phyloP scores from a whole-genome alignment of 371 early-diverging fungal genomes.

The Capillidium heterosporum region DNA sequence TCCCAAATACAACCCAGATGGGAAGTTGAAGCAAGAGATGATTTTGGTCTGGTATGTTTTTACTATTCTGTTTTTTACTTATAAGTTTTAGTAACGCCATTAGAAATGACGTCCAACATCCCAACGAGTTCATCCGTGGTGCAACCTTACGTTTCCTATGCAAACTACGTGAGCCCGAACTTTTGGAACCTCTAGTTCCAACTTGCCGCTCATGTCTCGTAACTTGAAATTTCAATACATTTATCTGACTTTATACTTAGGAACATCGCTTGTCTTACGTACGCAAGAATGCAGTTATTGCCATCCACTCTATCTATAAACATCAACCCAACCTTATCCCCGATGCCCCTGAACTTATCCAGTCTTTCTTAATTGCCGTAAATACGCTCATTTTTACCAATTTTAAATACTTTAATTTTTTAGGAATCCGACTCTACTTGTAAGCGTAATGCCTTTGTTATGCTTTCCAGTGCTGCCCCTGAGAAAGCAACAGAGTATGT shows the following conservation, averaged over 20 bases:
- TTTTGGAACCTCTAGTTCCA: slow-evolving; percentile 87
- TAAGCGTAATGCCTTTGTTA: slow-evolving; percentile 86
- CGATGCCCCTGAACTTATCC: slow-evolving; percentile 84
- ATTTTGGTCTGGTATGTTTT: slow-evolving; percentile 72
- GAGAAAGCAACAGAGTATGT: slow-evolving; percentile 69
- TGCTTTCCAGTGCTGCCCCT: slow-evolving; percentile 63
- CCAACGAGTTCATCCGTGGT: slow-evolving; percentile 98
- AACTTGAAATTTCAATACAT: slow-evolving; percentile 4
- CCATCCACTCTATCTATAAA: slow-evolving; percentile 75
- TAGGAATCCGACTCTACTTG: slow-evolving; percentile 83
- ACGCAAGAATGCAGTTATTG: slow-evolving; percentile 91
- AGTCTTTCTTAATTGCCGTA: slow-evolving; percentile 49
- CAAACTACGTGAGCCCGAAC: slow-evolving; percentile 82
- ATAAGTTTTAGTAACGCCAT: slow-evolving; percentile 66
- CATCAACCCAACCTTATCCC: slow-evolving; percentile 79
- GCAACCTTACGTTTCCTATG: slow-evolving; percentile 87
- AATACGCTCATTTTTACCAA: neutral
- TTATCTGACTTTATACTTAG: slow-evolving; percentile 11
- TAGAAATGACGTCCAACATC: slow-evolving; percentile 92
- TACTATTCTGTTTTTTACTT: neutral
- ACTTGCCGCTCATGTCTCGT: slow-evolving; percentile 66
- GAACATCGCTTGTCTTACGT: slow-evolving; percentile 95
- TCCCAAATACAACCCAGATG: slow-evolving; percentile 79
- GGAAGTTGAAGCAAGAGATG: slow-evolving; percentile 89
- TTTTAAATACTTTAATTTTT: neutral